Evolutionary conservation across 2,329 filamentous ascomycete genomes (phyloP).

Genomic region (Diaporthe ampelina): DNA sequence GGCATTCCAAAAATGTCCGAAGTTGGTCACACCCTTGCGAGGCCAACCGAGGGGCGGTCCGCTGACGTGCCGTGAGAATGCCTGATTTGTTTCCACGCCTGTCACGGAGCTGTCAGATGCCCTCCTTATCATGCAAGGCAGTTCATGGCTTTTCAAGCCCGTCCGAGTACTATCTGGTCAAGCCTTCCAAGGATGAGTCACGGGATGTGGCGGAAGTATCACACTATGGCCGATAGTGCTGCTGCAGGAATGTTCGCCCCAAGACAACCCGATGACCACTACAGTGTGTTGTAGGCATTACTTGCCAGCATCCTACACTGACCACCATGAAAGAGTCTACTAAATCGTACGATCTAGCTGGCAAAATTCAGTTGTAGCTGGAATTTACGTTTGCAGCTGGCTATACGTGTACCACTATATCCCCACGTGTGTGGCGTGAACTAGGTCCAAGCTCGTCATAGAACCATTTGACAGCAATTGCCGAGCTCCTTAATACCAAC

Average conservation of each 20-base stretch:
- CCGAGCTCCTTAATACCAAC: not conserved
- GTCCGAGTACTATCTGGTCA: not conserved
- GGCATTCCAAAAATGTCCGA: not conserved
- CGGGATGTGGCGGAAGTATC: no score
- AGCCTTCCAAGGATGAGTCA: not conserved
- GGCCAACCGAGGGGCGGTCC: constrained; percentile 5
- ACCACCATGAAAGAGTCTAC: not conserved
- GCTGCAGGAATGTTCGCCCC: not conserved
- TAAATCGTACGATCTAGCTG: not conserved
- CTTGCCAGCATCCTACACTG: not conserved
- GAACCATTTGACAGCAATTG: not conserved
- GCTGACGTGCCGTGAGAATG: not conserved
- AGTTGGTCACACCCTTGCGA: not conserved
- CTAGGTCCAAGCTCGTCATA: not conserved
- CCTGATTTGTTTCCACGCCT: not conserved
- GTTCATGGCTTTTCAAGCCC: not conserved
- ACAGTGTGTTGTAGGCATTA: no score
- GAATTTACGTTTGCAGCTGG: not conserved
- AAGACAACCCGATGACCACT: not conserved
- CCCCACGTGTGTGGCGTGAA: not conserved
- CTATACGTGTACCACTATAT: not conserved
- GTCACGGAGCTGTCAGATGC: not conserved
- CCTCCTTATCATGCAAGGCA: not conserved
- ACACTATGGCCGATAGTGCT: not conserved
- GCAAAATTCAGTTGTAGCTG: not conserved